Percentiles rank a stretch among this genome's conserved stretches.
Evolutionary conservation across 2,329 filamentous ascomycete genomes (phyloP).

Genomic region (Zymoseptoria passerinii): DNA sequence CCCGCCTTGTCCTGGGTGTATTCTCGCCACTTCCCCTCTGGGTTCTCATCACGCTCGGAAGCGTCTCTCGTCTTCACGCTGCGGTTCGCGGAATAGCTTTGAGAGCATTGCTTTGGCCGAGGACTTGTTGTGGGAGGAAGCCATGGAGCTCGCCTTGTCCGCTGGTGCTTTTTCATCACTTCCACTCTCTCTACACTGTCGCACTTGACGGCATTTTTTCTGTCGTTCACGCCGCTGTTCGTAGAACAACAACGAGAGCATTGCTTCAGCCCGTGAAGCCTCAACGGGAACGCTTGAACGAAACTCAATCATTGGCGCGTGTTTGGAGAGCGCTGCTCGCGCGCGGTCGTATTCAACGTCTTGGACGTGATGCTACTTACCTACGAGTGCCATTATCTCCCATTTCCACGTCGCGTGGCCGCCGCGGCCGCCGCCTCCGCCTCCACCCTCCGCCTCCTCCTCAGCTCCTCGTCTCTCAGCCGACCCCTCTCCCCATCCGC

Average conservation of each 20-base stretch:
- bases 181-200: not conserved
- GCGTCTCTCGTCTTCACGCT: not conserved
- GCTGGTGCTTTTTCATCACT: no score
- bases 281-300: not conserved
- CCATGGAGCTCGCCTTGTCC: not conserved
- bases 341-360: not conserved
- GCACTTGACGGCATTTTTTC: not conserved
- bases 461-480: not conserved
- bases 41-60: not conserved
- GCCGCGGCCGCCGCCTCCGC: not conserved
- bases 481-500: not conserved
- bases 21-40: not conserved
- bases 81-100: not conserved
- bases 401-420: not conserved
- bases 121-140: no score
- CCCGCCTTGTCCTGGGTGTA: not conserved
- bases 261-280: not conserved
- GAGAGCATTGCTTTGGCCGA: not conserved
- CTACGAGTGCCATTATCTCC: not conserved
- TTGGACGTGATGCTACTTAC: not conserved
- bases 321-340: not conserved
- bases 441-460: not conserved
- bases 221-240: not conserved
- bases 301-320: not conserved
- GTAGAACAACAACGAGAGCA: not conserved